These are phyloP conservation scores for Papiliotrema flavescens DNA, from an alignment of 1,284 basidiomycete genomes.

Conservation along the genomic window DNA sequence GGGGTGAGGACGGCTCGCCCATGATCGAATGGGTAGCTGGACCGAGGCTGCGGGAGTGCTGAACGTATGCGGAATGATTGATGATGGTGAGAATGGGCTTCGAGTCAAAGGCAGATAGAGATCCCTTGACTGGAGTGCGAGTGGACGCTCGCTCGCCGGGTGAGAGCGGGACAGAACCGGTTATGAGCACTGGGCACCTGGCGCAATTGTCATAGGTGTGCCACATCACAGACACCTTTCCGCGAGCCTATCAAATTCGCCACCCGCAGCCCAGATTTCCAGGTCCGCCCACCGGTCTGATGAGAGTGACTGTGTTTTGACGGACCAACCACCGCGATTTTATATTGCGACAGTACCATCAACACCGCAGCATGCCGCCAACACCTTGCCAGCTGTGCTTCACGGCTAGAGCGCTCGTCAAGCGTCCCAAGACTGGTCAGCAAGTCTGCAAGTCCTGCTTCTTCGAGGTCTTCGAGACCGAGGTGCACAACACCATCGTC, in stretches of 20 bases:
- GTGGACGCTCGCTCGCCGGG: not conserved
- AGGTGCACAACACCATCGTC: slow-evolving; percentile 90
- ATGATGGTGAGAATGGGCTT: too few species aligned
- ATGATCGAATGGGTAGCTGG: not conserved
- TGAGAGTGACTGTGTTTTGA: not conserved
- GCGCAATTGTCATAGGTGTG: not conserved
- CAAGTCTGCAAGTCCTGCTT: slow-evolving; percentile 95
- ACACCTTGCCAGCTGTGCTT: slow-evolving; percentile 59
- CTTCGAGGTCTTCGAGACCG: slow-evolving; percentile 96
- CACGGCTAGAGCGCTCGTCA: slow-evolving; percentile 76
- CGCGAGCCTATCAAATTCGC: not conserved
- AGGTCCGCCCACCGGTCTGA: not conserved
- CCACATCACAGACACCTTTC: not conserved
- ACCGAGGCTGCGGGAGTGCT: not conserved
- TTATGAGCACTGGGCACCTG: not conserved
- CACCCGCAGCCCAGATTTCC: not conserved
- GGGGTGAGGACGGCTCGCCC: too few species aligned
- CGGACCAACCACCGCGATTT: not conserved
- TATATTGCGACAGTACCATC: slow-evolving; percentile 14
- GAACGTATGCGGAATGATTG: not conserved
- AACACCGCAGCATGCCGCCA: slow-evolving; percentile 42
- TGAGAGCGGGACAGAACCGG: not conserved
- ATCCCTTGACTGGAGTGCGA: not conserved
- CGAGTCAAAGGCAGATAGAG: not conserved
- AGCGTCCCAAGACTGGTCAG: slow-evolving; percentile 94